Conservation (phyloP, 116 monocot genomes). For the Iris pallida region DNA sequence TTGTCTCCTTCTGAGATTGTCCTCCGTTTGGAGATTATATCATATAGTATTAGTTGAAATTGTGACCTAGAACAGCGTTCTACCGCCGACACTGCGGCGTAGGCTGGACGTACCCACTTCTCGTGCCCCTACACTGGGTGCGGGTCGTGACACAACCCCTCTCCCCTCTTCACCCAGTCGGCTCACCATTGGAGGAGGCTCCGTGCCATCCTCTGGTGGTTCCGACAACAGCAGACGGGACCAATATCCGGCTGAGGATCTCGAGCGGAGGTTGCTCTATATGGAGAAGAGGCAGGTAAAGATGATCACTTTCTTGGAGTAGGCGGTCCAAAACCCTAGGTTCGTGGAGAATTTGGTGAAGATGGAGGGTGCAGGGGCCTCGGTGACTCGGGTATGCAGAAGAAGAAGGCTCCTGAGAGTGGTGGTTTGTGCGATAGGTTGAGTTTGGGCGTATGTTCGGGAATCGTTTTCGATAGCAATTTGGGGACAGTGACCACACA, state of each 20-base stretch:
- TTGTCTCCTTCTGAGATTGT: no score
- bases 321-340: conserved; percentile 40
- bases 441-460: conserved; percentile 55
- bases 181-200: no score
- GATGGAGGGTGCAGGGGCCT: conserved; percentile 22
- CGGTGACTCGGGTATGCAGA: conserved; percentile 35
- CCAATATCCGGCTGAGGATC: conserved; percentile 48
- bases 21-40: no score
- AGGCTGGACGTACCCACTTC: no score
- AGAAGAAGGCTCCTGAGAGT: conserved; percentile 46
- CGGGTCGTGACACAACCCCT: no score
- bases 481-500: conserved; percentile 32
- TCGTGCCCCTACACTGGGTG: no score
- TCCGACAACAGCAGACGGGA: conserved; percentile 51
- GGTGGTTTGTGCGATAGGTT: conserved; percentile 59
- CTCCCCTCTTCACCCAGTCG: no score
- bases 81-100: no score
- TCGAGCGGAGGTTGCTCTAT: conserved; percentile 43
- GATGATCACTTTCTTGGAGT: conserved; percentile 53
- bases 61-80: no score
- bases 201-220: conserved; percentile 34
- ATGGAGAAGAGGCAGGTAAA: conserved; percentile 87
- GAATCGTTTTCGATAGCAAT: conserved; percentile 38
- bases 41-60: no score
- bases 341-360: conserved; percentile 60